These are phyloP conservation scores for Boletus semigastroideus DNA, from an alignment of 1,284 basidiomycete species.

Conservation along the genomic window DNA sequence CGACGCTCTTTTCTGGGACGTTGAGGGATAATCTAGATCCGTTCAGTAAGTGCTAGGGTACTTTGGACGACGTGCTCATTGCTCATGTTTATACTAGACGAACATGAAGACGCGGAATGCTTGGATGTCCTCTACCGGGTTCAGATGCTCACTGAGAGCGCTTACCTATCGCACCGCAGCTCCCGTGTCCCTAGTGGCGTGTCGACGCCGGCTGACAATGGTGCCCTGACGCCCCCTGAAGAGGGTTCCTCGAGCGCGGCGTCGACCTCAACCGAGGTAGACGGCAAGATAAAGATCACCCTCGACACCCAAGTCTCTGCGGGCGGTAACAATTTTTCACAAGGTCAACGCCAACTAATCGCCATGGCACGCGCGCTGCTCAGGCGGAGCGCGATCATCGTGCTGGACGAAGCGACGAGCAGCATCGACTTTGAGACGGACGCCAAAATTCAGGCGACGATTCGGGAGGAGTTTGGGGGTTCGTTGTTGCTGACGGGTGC, in stretches of 20 bases:
- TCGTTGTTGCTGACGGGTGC: conserved; percentile 48
- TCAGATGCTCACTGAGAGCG: conserved; percentile 57
- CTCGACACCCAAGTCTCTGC: conserved; percentile 61
- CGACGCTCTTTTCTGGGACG: conserved; percentile 84
- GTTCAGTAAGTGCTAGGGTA: conserved; percentile 46
- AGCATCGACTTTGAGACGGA: conserved; percentile 63
- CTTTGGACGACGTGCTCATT: neutral
- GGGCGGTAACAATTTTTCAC: conserved; percentile 69
- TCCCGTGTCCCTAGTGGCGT: conserved; percentile 19
- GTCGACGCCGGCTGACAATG: conserved; percentile 19
- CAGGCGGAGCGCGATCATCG: conserved; percentile 60
- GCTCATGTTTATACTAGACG: conserved; percentile 40
- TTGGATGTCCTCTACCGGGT: conserved; percentile 47
- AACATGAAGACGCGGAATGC: conserved; percentile 80
- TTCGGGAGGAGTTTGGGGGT: conserved; percentile 61
- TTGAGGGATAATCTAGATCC: conserved; percentile 88
- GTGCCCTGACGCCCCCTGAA: conserved; percentile 11
- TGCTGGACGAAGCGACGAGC: conserved; percentile 72
- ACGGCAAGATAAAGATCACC: conserved; percentile 43
- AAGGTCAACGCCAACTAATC: conserved; percentile 72
- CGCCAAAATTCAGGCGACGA: conserved; percentile 63
- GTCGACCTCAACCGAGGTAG: conserved; percentile 33
- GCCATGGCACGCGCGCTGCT: conserved; percentile 67
- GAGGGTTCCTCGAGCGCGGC: conserved; percentile 1
- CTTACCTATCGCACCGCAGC: conserved; percentile 43